Base-by-base conservation (phyloP, 2,329 filamentous ascomycete genomes). In the Paracamarosporium sp. region DNA sequence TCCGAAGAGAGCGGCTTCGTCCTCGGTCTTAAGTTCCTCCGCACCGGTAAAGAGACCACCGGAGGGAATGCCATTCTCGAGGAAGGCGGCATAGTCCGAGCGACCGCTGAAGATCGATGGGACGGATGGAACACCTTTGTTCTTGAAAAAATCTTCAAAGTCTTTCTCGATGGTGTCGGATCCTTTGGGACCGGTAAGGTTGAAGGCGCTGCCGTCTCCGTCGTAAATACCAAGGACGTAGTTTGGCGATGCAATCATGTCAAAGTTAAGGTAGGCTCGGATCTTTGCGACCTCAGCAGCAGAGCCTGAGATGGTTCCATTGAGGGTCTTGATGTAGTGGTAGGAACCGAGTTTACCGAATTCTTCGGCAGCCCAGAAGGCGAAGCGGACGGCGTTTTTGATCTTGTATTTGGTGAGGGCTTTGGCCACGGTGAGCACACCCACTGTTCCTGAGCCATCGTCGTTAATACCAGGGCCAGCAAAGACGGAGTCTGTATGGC, bases 391-490 rank as follows among this genome's bases (percentile, higher is more conserved):
- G 12, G 76, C 75, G 57, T 79, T 79, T 59, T 72, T 77, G 53
- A 74, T 56, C 47, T 68, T 71, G 72, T 72, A 79, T 46, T 76
- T 73, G 44, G 76, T 69, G 20, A 78, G 73, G 17, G 75, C 71
- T 35, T 75, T 73, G 17, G 75, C 77, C 40, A 78, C 71, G 28
- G 74, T 67, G 13, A 78, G 72, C 12, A 76, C 66, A 30, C 74
- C 75, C 30, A 78, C 67, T 44, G 73, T 77, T 41, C 77, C 77
- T 5, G 74, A 78, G 52, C 77, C 77, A 38, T 79, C 75, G 52
- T 79, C 77, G 66, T 79, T 79, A 66, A 79, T 78, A 15, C 76
- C 76, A 2, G 77, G 76, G 5, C 76, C 76, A 2, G 67, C 82
- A 43, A 80, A 72, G 28, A 79, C 76, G 25, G 73, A 77, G 61